These are phyloP conservation scores for Brachypodium distachyon DNA, from an alignment of 202 grass and related monocot species.

Conservation along the genomic window DNA sequence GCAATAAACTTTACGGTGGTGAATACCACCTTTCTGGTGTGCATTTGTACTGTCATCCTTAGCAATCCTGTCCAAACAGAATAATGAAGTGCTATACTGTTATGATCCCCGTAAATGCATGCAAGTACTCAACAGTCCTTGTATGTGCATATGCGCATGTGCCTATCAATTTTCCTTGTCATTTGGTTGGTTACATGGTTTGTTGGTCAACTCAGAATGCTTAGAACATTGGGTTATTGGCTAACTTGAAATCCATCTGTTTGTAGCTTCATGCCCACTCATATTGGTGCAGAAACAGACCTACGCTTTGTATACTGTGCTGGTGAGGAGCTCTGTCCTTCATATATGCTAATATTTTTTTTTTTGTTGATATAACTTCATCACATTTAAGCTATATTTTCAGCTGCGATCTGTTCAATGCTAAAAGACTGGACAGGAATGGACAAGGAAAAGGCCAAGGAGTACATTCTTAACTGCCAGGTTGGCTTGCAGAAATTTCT, in stretches of 20 bases:
- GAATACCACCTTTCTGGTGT: not conserved
- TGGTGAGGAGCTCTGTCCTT: constrained; percentile 44
- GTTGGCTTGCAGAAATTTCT: constrained; percentile 19
- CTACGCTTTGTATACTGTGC: constrained; percentile 96
- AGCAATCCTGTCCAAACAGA: not conserved
- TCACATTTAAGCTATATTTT: constrained; percentile 17
- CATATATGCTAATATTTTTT: not conserved
- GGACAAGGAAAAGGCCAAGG: constrained; percentile 70
- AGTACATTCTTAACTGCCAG: constrained; percentile 86
- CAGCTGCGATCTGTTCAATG: constrained; percentile 88
- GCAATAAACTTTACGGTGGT: not conserved
- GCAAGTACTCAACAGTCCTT: not conserved
- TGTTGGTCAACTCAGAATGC: not conserved
- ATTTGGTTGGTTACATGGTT: not conserved
- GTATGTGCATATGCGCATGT: not conserved
- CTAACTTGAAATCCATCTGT: constrained; percentile 19
- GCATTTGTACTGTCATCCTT: not conserved
- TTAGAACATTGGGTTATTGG: not conserved
- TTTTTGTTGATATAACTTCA: not conserved
- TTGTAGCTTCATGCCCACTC: constrained; percentile 86
- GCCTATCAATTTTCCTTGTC: not conserved
- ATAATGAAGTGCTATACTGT: not conserved
- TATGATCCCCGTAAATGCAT: not conserved
- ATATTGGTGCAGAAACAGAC: constrained; percentile 81
- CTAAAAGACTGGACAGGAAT: constrained; percentile 87